phyloP scores from a whole-genome alignment of 768 basidiomycete species.

The Botryobasidium botryosum region DNA sequence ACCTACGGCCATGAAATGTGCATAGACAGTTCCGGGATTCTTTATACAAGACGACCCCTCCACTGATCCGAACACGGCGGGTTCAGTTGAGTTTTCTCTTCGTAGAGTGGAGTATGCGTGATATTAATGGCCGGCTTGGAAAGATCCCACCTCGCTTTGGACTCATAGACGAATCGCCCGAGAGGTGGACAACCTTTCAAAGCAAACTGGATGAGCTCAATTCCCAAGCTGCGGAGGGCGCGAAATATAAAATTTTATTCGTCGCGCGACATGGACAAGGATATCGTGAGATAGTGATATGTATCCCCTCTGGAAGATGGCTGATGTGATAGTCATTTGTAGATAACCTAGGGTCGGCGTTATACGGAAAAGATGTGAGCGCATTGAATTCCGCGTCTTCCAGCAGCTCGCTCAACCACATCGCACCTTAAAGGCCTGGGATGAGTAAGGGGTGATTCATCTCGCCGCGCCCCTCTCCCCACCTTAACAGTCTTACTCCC shows the following conservation, averaged over 20 bases:
- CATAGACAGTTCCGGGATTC: too few species aligned
- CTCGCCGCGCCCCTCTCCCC: neutral
- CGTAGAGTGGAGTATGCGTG: too few species aligned
- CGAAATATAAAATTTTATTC: conserved; percentile 45
- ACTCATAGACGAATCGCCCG: conserved; percentile 31
- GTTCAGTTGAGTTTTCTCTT: too few species aligned
- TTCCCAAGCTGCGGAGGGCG: conserved; percentile 20
- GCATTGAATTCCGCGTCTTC: neutral
- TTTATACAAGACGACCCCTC: too few species aligned
- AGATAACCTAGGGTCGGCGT: conserved; percentile 37
- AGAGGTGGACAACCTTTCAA: conserved; percentile 35
- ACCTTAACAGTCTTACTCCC: too few species aligned
- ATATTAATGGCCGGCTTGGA: too few species aligned
- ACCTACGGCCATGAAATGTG: too few species aligned
- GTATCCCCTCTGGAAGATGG: too few species aligned
- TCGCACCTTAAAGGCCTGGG: conserved; percentile 42
- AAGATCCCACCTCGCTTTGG: conserved; percentile 44
- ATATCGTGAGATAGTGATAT: too few species aligned
- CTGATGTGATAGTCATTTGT: neutral
- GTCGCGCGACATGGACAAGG: conserved; percentile 59
- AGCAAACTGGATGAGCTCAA: conserved; percentile 31
- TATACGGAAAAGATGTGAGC: conserved; percentile 33
- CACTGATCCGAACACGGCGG: too few species aligned
- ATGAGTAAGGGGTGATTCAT: conserved; percentile 29
- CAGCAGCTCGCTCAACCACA: neutral